These are phyloP conservation scores for Cerioporus squamosus DNA, from an alignment of 1,284 basidiomycete genomes.

Conservation along the genomic window DNA sequence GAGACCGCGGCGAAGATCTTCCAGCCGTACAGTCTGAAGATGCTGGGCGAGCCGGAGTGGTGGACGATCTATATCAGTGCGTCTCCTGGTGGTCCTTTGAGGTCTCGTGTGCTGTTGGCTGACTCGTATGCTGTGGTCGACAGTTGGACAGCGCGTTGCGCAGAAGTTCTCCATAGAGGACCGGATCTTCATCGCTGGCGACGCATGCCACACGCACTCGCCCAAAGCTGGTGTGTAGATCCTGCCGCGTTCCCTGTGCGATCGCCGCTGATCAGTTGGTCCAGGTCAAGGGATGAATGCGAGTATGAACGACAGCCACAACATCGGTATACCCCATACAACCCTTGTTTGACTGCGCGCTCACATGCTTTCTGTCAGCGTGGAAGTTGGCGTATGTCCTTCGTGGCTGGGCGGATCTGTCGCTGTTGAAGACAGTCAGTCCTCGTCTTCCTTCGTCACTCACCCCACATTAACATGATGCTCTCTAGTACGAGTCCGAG, in stretches of 20 bases:
- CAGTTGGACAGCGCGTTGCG: constrained; percentile 79
- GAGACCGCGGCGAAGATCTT: constrained; percentile 71
- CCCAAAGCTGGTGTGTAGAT: constrained; percentile 55
- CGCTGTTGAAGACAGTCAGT: constrained; percentile 74
- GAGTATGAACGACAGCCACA: constrained; percentile 85
- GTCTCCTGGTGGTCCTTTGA: constrained; percentile 12
- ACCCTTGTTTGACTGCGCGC: too few species aligned
- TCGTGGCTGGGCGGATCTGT: constrained; percentile 68
- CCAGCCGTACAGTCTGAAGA: constrained; percentile 66
- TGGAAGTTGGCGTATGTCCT: constrained; percentile 83
- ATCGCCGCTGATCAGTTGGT: not conserved
- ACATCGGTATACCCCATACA: constrained; percentile 50
- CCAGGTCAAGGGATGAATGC: constrained; percentile 74
- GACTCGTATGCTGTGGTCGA: too few species aligned
- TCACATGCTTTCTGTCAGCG: constrained; percentile 36
- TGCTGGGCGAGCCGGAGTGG: constrained; percentile 72
- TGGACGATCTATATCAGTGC: constrained; percentile 75
- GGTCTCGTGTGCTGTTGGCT: not conserved
- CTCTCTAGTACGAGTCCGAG: constrained; percentile 69
- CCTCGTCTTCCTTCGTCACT: not conserved
- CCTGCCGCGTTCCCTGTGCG: not conserved
- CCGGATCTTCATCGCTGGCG: constrained; percentile 82
- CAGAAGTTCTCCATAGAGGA: constrained; percentile 67
- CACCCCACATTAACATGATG: not conserved
- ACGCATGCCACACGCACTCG: constrained; percentile 86